Evolutionary conservation across 75 land plant genomes (phyloP).

Genomic region (Pinus albicaulis): DNA sequence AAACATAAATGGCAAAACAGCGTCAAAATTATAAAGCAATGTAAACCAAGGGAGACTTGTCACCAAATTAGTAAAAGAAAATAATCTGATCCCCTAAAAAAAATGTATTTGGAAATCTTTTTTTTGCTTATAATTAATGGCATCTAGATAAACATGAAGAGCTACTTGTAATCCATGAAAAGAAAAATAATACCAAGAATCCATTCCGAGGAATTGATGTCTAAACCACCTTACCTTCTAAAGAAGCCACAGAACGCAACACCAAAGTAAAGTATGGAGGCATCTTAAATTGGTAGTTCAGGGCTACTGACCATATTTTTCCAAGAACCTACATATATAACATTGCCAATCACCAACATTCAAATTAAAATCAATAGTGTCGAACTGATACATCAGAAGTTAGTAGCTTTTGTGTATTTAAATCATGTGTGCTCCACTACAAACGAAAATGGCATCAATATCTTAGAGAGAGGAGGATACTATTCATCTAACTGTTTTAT

Average conservation of each 20-base stretch:
- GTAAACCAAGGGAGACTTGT: too few relatives aligned
- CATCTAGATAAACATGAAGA: neutral
- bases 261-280: conserved; percentile 88
- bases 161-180: neutral
- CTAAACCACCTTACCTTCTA: conserved; percentile 60
- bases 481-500: neutral
- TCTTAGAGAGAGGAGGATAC: neutral
- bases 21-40: too few relatives aligned
- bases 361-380: neutral
- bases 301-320: conserved; percentile 71
- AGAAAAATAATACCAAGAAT: neutral
- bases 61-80: neutral
- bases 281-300: conserved; percentile 84
- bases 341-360: neutral
- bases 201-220: neutral
- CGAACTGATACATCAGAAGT: neutral
- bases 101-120: neutral
- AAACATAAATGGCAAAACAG: too few relatives aligned
- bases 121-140: neutral
- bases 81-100: neutral
- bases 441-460: neutral
- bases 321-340: conserved; percentile 63
- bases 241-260: conserved; percentile 89
- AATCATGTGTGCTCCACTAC: too few relatives aligned
- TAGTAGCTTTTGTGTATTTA: neutral